A percentile compares a stretch with the other conserved stretches of the same genome.
Conservation (phyloP, 495 filamentous ascomycete genomes). For the Talaromyces liani region DNA sequence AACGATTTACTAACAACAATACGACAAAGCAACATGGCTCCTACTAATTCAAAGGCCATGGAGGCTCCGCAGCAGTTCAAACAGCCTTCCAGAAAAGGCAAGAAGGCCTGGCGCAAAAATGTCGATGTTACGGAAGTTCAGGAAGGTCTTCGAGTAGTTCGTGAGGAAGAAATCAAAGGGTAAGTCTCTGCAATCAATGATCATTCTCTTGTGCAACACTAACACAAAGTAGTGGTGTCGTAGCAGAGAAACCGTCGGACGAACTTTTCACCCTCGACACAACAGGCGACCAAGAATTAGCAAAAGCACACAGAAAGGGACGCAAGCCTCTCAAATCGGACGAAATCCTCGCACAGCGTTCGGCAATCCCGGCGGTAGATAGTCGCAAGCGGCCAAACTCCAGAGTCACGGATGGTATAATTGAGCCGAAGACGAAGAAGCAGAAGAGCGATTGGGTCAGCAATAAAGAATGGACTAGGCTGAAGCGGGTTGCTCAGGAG, state of each 20-base stretch:
- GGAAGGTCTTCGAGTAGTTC: constrained; percentile 71
- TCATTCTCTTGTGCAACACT: constrained; percentile 9
- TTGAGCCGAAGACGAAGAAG: constrained; percentile 60
- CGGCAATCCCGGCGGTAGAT: constrained; percentile 68
- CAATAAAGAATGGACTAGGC: constrained; percentile 66
- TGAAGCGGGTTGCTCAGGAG: constrained; percentile 69
- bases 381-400: constrained; percentile 61
- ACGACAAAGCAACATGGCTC: neutral
- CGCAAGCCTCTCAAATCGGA: constrained; percentile 78
- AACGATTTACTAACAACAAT: neutral
- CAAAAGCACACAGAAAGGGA: constrained; percentile 52
- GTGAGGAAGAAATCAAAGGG: constrained; percentile 86
- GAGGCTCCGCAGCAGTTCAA: constrained; percentile 53
- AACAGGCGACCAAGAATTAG: constrained; percentile 54
- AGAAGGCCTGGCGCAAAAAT: constrained; percentile 98
- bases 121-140: constrained; percentile 83
- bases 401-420: constrained; percentile 57
- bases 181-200: constrained; percentile 27
- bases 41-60: constrained; percentile 29
- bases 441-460: constrained; percentile 67
- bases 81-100: constrained; percentile 91
- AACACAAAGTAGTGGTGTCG: constrained; percentile 57
- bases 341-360: constrained; percentile 81
- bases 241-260: constrained; percentile 69
- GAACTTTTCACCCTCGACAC: constrained; percentile 81